These are phyloP conservation scores for Discostella stelligera DNA, from an alignment of 352 stramenopile species.

Conservation along the genomic window DNA sequence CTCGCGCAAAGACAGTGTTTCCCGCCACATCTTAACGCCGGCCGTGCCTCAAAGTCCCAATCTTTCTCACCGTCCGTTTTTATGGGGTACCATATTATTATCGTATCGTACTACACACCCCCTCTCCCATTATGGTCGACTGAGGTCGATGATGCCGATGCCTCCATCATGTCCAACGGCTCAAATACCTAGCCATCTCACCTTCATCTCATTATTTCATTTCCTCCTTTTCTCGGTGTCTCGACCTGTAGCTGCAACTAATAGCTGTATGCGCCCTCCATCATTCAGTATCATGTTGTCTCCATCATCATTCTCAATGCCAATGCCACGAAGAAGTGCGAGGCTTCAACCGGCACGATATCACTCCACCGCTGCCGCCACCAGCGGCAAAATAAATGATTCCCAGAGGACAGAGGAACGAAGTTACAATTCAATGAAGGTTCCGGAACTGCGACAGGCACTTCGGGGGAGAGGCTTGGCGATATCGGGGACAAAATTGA, in stretches of 20 bases:
- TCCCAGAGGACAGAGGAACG: not conserved
- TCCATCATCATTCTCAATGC: not conserved
- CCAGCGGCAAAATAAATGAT: not conserved
- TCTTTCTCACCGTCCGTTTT: too few species aligned
- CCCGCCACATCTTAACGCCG: too few species aligned
- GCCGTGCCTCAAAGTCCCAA: too few species aligned
- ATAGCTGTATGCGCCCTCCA: not conserved
- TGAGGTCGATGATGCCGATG: too few species aligned
- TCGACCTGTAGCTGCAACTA: not conserved
- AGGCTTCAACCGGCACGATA: slow-evolving; percentile 2
- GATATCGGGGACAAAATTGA: slow-evolving; percentile 28
- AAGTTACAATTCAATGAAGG: slow-evolving; percentile 32
- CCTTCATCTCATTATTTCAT: not conserved
- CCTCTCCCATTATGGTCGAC: too few species aligned
- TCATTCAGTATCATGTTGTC: not conserved
- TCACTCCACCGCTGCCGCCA: not conserved
- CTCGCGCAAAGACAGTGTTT: too few species aligned
- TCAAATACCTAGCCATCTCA: not conserved
- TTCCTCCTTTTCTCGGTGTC: not conserved
- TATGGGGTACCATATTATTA: too few species aligned
- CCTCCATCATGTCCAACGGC: too few species aligned
- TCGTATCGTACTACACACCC: too few species aligned
- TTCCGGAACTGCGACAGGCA: slow-evolving; percentile 22
- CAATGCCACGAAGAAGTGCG: slow-evolving; percentile 9
- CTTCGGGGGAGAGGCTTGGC: slow-evolving; percentile 28